Base-by-base conservation (phyloP, 805 yeast genomes). In the Cyberlindnera samutprakarnensis region DNA sequence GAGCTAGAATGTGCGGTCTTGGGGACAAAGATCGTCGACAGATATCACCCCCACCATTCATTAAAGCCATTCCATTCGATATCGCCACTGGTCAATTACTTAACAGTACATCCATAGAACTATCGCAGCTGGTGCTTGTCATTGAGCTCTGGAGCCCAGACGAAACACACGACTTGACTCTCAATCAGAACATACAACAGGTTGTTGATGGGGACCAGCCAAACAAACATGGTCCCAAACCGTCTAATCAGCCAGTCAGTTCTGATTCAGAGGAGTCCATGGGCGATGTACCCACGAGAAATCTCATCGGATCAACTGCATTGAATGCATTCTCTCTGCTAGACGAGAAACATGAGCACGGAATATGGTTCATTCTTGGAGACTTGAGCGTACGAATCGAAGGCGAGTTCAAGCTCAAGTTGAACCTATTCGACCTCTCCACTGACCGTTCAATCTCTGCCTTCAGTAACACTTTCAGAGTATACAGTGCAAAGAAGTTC, bases 1-100 rank as follows among this genome's bases (percentile, higher is more conserved):
- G 69, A 30, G 68, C 68, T 1, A 57, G 70, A 19, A 64, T 64
- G 69, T 64, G 70, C 41, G 70, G 70, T 1, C 51, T 64, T 15
- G 68, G 69, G 11, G 70, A 64, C 33, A 58, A 56, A 27, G 61
- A 55, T 22, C 44, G 60, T 30, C 41, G 61, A 27, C 59, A 52
- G 24, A 46, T 56, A 7, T 45, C 57, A 11, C 61, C 61, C 4
- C 57, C 59, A 5, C 59, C 59, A 3, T 54, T 56, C 31, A 41
- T 54, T 11, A 41, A 47, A 18, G 29, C 53, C 5, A 30, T 34
- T 1, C 37, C 56, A 4, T 27, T 27, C 7, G 49, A 54, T 18
- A 19, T 33, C 7, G 31, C 32, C 7, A 54, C 58, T 2, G 49
- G 51, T 16, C 37, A 42, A 12, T 48, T 42, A 7, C 34, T 56